Evolutionary conservation across 768 basidiomycete species (phyloP).

Genomic region (Tylopilus intermedius): DNA sequence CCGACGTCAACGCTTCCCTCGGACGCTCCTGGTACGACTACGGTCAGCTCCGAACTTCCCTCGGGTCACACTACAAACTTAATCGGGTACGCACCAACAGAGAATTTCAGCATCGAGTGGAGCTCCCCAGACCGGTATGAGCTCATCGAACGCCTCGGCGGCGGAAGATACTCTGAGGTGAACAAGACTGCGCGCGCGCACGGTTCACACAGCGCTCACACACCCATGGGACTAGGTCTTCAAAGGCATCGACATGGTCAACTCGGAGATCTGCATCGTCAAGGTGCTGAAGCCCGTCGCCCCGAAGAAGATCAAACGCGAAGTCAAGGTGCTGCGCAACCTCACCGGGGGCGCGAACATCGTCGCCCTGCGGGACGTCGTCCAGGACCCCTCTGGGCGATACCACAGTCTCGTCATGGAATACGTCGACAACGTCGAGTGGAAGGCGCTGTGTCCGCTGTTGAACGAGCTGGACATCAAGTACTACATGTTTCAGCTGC

Average conservation of each 20-base stretch:
- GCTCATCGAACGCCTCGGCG: slow-evolving; percentile 56
- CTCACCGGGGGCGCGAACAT: slow-evolving; percentile 69
- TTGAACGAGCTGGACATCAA: slow-evolving; percentile 64
- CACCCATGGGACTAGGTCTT: slow-evolving; percentile 40
- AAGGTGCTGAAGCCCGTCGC: slow-evolving; percentile 72
- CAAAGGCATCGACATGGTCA: slow-evolving; percentile 53
- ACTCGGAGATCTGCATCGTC: slow-evolving; percentile 52
- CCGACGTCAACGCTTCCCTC: slow-evolving; percentile 53
- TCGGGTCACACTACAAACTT: not conserved
- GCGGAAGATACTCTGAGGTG: slow-evolving; percentile 66
- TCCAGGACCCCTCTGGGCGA: slow-evolving; percentile 56
- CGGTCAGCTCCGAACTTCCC: slow-evolving; percentile 33
- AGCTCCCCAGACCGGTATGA: slow-evolving; percentile 65
- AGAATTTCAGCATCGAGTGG: slow-evolving; percentile 60
- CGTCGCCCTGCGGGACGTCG: slow-evolving; percentile 61
- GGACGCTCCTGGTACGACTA: slow-evolving; percentile 63
- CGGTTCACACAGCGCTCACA: not conserved
- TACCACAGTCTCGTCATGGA: slow-evolving; percentile 67
- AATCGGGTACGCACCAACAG: slow-evolving; percentile 23
- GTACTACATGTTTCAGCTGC: slow-evolving; percentile 61
- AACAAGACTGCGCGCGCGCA: not conserved
- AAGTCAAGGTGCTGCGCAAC: slow-evolving; percentile 70
- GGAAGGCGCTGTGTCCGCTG: slow-evolving; percentile 53
- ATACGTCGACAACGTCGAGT: slow-evolving; percentile 63
- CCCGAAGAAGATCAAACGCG: slow-evolving; percentile 64